Percentiles rank a stretch among this genome's conserved stretches.
phyloP scores from a whole-genome alignment of 495 filamentous ascomycete species.

The Daldinia loculata region DNA sequence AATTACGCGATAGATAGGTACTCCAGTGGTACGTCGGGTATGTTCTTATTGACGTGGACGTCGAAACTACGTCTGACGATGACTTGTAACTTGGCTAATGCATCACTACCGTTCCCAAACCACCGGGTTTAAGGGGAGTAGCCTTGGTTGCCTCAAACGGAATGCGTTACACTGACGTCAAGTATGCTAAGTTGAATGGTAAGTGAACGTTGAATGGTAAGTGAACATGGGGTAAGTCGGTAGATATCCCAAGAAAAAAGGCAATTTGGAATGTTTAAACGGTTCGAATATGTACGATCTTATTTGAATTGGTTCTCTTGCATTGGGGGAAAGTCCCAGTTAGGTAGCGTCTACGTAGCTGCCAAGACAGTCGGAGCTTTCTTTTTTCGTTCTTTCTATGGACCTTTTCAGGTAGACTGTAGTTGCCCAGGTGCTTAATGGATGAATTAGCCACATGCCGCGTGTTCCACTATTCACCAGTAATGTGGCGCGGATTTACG shows the following conservation, averaged over 20 bases:
- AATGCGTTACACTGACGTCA: conserved; percentile 27
- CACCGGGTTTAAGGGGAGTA: conserved; percentile 17
- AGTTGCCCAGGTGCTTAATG: background rate
- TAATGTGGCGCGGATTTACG: background rate
- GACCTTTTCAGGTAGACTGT: no score
- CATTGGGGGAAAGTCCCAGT: conserved; percentile 3
- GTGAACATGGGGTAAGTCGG: background rate
- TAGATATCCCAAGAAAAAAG: background rate
- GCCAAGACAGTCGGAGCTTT: conserved; percentile 10
- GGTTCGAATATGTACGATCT: background rate
- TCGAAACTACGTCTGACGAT: background rate
- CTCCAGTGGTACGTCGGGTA: no score
- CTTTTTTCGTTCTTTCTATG: background rate
- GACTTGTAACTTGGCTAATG: conserved; percentile 26
- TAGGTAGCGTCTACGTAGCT: conserved; percentile 16
- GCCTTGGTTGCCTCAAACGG: conserved; percentile 26
- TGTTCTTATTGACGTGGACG: no score
- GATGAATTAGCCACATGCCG: conserved; percentile 6
- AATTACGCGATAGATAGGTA: background rate
- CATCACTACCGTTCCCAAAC: conserved; percentile 29
- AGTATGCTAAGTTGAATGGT: conserved; percentile 5
- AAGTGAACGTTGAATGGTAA: background rate
- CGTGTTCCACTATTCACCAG: background rate
- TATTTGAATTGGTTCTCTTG: background rate
- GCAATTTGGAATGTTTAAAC: background rate